Evolutionary conservation across 1,284 basidiomycete genomes (phyloP), one percentile per base, ranked within the genome.

Genomic region (Cerioporus squamosus): DNA sequence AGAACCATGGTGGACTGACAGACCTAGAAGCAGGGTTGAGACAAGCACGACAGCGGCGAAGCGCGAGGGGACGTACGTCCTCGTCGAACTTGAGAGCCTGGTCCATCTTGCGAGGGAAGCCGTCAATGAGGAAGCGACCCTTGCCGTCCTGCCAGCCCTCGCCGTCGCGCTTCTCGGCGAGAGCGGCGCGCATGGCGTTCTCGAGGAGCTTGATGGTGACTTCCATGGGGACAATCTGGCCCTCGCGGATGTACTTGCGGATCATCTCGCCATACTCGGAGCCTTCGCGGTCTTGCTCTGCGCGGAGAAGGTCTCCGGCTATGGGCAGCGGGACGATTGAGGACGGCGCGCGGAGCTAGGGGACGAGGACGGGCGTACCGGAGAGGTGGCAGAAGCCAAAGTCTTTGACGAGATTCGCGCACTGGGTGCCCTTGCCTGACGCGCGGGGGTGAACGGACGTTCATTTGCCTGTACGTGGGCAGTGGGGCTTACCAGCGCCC

Each of bases 31-130:
- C 2, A 7, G 6, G 10, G 8, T 12, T 66, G 29, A 20, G 10
- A 44, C 54, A 26, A 40, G 47, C 12, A 7, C n/a, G 14, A 38
- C 17, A 8, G 8, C 20, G 8, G 23, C 5, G 22, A 26, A 51
- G 53, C 5, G 31, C 36, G 39, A 31, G 52, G 46, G 14, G 18
- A 77, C 85, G 67, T 68, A 96, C 96, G 49, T 87, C 83, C 70
- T 93, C 81, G 71, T 99, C 97, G 71, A 99, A 99, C 75, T 90
- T 90, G 70, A 90, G 66, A 0, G 97, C 97, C 77, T 99, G 97
- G 75, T 99, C 97, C 94, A 99, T 95, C 82, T 98, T 94, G 61
- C 97, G 85, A 45, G 97, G 97, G 79, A 99, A 99, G 3, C 97
- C 97, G 67, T 99, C 97, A 66, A 99, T 90, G 63, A 99, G 82